Percentiles rank a stretch among this genome's conserved stretches.
phyloP scores from a whole-genome alignment of 441 rosid genomes.

The Euphorbia celastroides region DNA sequence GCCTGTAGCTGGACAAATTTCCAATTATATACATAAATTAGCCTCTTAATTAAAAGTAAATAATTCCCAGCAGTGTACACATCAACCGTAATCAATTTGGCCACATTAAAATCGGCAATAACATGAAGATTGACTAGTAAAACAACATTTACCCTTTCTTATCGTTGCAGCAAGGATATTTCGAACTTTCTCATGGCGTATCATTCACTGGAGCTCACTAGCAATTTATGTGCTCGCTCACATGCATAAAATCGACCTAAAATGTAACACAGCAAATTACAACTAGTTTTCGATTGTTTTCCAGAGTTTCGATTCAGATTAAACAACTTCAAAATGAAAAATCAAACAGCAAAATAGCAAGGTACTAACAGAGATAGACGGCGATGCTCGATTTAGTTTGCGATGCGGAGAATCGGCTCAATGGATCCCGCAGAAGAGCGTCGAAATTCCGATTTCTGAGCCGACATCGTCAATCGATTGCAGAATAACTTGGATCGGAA shows the following conservation, averaged over 20 bases:
- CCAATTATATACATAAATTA: no score
- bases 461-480: slow-evolving; percentile 19
- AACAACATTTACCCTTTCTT: slow-evolving; percentile 58
- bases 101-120: no score
- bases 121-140: no score
- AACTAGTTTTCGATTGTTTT: neutral
- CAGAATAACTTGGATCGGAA: no score
- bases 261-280: no score
- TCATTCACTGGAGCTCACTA: slow-evolving; percentile 58
- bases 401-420: slow-evolving; percentile 85
- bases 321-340: slow-evolving; percentile 1
- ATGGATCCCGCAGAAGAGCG: slow-evolving; percentile 79
- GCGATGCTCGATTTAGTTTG: slow-evolving; percentile 86
- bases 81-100: neutral
- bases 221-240: slow-evolving; percentile 74
- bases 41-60: no score
- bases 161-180: slow-evolving; percentile 59
- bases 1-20: no score
- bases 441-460: slow-evolving; percentile 76
- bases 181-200: slow-evolving; percentile 84
- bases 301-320: neutral
- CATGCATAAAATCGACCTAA: slow-evolving; percentile 83
- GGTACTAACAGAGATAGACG: slow-evolving; percentile 72
- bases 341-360: neutral
- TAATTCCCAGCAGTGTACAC: no score